Evolutionary conservation across 2,329 filamentous ascomycete species (phyloP).

Genomic region (Clonostachys solani): DNA sequence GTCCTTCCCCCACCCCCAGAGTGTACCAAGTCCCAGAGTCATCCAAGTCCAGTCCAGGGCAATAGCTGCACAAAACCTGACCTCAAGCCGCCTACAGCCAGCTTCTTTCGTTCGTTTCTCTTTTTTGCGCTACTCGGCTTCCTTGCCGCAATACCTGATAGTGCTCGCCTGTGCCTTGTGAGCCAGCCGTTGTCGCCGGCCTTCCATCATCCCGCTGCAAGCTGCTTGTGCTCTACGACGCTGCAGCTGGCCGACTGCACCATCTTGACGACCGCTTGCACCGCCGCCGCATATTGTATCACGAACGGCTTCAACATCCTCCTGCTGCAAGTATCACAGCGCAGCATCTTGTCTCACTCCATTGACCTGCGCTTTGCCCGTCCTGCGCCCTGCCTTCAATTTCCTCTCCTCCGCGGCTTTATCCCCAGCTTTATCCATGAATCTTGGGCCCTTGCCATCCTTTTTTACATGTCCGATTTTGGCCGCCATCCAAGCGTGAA

Average conservation of each 20-base stretch:
- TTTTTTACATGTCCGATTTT: too few species aligned
- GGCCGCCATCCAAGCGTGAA: too few species aligned
- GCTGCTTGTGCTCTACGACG: constrained; percentile 5
- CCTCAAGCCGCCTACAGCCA: constrained; percentile 29
- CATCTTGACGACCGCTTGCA: constrained; percentile 31
- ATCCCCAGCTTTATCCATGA: too few species aligned
- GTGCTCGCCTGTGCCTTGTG: background rate
- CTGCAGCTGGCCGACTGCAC: constrained; percentile 43
- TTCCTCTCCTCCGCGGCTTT: too few species aligned
- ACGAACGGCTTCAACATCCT: constrained; percentile 38
- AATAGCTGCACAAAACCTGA: constrained; percentile 47
- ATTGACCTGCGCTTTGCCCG: too few species aligned
- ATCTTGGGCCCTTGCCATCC: too few species aligned
- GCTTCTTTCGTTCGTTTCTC: constrained; percentile 17
- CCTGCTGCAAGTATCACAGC: constrained; percentile 42
- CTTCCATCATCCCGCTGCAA: background rate
- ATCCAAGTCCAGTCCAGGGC: too few species aligned
- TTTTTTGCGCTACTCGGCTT: constrained; percentile 2
- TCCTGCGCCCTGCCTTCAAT: too few species aligned
- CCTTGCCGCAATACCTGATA: background rate
- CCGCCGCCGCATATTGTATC: constrained; percentile 44
- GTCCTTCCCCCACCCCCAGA: too few species aligned
- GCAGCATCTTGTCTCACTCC: constrained; percentile 46
- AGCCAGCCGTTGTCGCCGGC: background rate
- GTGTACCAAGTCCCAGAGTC: too few species aligned